Base-by-base conservation (phyloP, 805 yeast genomes). In the Yamadazyma sp. region DNA sequence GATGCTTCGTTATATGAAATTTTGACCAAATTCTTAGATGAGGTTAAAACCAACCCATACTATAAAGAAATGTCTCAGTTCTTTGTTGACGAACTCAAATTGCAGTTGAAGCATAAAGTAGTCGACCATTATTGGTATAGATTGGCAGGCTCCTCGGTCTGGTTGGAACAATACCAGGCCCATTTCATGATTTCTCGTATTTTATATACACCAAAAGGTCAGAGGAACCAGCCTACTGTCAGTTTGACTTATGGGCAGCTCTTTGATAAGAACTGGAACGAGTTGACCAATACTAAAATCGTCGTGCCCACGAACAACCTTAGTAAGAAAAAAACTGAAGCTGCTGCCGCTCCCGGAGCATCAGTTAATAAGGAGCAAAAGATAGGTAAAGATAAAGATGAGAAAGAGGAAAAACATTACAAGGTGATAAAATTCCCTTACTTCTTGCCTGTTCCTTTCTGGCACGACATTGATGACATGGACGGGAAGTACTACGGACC, bases 131-230 rank as follows among this genome's bases (percentile, higher is more conserved):
- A 53, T 38, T 77, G 80, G 79, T 71, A 53, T 44, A 59, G 67
- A 38, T 66, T 72, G 37, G 71, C 77, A 3, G 78, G 78, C 1
- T 67, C 78, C 1, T 64, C 76, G 1, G 75, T 74, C 10, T 77
- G 78, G 78, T 52, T 77, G 22, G 70, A 67, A 30, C 68, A 68
- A 24, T 73, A 73, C 44, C 72, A 73, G 28, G 66, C 71, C n/a
- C 78, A 74, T 53, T 55, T 71, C 46, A 60, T 73, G 59, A 70
- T 67, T 13, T 66, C 75, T n/a, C 55, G 79, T 37, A 50, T 73
- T 11, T 50, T 64, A 17, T 74, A 71, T 50, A 49, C 60, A 27
- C 58, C 60, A 2, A 40, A 37, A 20, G 57, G 57, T 4, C 44
- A 47, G 5, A 58, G 66, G 41, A 58, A 53, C 36, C 52, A 57